Conservation (phyloP, 2,329 filamentous ascomycete species). For the Trichoderma sp. region DNA sequence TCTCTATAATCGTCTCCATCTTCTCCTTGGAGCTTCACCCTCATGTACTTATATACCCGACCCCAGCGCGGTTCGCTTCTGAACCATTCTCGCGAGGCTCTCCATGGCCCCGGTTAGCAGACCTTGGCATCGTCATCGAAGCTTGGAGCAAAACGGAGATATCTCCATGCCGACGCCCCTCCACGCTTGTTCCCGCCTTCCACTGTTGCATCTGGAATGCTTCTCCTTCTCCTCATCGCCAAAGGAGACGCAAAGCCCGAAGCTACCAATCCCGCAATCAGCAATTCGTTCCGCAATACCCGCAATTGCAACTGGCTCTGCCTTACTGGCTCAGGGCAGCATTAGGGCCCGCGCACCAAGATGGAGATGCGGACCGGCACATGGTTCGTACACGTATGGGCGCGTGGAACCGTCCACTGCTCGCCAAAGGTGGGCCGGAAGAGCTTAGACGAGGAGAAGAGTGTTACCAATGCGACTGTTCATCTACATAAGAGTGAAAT, state of each 20-base stretch:
- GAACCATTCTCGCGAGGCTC: not conserved
- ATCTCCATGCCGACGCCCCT: not conserved
- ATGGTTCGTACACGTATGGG: not conserved
- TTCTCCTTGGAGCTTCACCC: not conserved
- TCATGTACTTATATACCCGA: not conserved
- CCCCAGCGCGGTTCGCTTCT: not conserved
- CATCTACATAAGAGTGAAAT: constrained; percentile 4
- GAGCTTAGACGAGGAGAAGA: not conserved
- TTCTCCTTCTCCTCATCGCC: not conserved
- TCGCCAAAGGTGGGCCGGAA: constrained; percentile 2
- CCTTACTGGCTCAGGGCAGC: no score
- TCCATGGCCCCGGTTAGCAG: not conserved
- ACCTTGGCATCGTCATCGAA: not conserved
- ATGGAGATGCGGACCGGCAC: not conserved
- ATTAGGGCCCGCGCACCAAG: not conserved
- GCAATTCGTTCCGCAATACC: not conserved
- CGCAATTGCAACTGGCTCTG: constrained; percentile 4
- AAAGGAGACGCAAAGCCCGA: not conserved
- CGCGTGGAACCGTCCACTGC: constrained; percentile 7
- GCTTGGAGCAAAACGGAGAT: not conserved
- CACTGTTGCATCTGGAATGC: not conserved
- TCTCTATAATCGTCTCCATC: no score
- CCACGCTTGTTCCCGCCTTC: not conserved
- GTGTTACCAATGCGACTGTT: not conserved
- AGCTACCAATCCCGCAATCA: not conserved